Evolutionary conservation across 345 rosid genomes (phyloP).

Genomic region (Bretschneidera sinensis): DNA sequence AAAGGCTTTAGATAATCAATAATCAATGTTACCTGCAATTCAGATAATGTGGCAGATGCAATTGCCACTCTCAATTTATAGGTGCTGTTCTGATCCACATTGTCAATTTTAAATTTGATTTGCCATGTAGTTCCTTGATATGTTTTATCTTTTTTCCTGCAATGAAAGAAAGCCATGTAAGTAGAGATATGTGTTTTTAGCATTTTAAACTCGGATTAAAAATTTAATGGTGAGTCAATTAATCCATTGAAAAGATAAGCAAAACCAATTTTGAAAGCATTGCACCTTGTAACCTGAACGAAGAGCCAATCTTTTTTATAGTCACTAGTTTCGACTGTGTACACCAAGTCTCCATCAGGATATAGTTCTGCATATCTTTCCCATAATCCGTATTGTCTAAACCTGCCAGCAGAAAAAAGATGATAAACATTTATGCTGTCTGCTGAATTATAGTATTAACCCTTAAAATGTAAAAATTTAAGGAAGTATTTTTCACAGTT

Average conservation of each 20-base stretch:
- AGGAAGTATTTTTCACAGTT: no score
- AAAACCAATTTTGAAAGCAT: neutral
- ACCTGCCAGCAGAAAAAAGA: conserved; percentile 30
- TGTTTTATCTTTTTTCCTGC: conserved; percentile 39
- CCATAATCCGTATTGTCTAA: conserved; percentile 86
- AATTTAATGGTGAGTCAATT: neutral
- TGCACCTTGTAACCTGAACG: conserved; percentile 67
- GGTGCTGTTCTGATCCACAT: conserved; percentile 24
- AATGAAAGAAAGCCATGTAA: neutral
- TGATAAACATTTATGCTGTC: no score
- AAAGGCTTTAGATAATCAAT: no score
- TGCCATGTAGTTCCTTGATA: conserved; percentile 74
- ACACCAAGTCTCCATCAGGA: conserved; percentile 60
- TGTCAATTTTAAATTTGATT: conserved; percentile 50
- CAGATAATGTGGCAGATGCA: conserved; percentile 67
- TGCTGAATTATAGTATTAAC: no score
- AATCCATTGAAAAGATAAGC: conserved; percentile 1
- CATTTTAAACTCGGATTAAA: no score
- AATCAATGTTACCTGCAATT: conserved; percentile 51
- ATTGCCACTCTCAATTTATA: conserved; percentile 65
- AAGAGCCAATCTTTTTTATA: conserved; percentile 79
- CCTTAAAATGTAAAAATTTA: no score
- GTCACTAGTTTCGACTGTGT: conserved; percentile 60
- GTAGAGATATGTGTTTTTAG: conserved; percentile 3
- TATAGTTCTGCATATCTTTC: conserved; percentile 76